Conservation (phyloP, 2,329 filamentous ascomycete species). For the Ceratocystis destructans region DNA sequence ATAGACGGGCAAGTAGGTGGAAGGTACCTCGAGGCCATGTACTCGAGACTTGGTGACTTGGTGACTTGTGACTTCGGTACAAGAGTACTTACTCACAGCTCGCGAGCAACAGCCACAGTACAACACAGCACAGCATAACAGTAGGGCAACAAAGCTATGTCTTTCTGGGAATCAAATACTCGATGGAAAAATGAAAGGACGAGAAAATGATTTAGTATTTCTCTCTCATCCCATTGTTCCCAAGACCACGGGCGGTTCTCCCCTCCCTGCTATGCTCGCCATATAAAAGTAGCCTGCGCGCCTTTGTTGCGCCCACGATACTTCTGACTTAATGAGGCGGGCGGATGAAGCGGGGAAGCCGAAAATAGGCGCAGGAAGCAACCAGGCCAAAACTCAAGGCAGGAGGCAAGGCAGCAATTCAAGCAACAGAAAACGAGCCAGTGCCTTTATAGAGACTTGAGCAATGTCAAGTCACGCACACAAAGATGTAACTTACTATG, state of each 20-base stretch:
- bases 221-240: not conserved
- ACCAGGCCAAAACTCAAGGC: not conserved
- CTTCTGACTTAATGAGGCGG: not conserved
- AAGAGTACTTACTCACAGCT: not conserved
- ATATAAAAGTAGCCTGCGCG: not conserved
- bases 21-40: not conserved
- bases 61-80: constrained; percentile 1
- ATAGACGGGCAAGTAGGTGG: not conserved
- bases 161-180: not conserved
- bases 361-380: not conserved
- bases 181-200: not conserved
- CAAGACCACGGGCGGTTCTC: not conserved
- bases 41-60: constrained; percentile 6
- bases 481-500: not conserved
- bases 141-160: not conserved
- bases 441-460: not conserved
- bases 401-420: not conserved
- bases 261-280: not conserved
- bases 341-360: not conserved
- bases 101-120: not conserved
- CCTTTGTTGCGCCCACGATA: not conserved
- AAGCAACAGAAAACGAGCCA: not conserved
- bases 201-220: not conserved
- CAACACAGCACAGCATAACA: not conserved
- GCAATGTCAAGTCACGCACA: not conserved